Conservation (phyloP, 164 flowering plant species). For the Piper longum region DNA sequence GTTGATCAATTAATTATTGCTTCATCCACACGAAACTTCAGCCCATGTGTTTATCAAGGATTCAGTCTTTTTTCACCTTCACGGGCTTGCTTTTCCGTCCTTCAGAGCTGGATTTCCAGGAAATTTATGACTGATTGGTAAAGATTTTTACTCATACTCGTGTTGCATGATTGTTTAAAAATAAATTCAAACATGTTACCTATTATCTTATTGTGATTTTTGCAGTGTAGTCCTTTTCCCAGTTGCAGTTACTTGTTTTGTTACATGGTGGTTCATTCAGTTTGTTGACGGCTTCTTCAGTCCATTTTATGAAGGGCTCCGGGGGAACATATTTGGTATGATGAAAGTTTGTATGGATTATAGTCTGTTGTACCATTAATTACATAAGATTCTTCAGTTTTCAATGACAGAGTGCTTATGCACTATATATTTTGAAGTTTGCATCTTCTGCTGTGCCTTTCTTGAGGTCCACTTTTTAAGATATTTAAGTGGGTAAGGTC, state of each 20-base stretch:
- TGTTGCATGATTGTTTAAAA: neutral
- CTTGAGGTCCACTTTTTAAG: neutral
- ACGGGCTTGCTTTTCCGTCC: slow-evolving; percentile 43
- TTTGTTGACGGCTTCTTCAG: slow-evolving; percentile 40
- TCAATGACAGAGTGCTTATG: neutral
- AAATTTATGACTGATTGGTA: slow-evolving; percentile 71
- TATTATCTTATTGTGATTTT: neutral
- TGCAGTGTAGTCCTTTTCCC: slow-evolving; percentile 81
- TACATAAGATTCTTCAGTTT: neutral
- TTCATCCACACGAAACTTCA: too few species aligned
- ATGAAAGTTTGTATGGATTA: neutral
- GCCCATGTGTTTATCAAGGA: too few species aligned
- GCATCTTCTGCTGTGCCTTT: neutral
- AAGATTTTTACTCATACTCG: slow-evolving; percentile 2
- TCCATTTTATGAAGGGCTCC: slow-evolving; percentile 34
- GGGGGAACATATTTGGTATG: slow-evolving; percentile 60
- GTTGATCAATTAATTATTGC: too few species aligned
- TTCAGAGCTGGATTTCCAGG: slow-evolving; percentile 55
- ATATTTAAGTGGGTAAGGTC: neutral
- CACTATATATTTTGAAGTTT: neutral
- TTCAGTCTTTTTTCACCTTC: neutral
- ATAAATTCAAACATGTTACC: neutral
- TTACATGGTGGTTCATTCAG: slow-evolving; percentile 72
- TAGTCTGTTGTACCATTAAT: neutral
- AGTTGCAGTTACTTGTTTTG: slow-evolving; percentile 51